Conservation (phyloP, 345 rosid genomes). For the Rubroshorea leprosula region DNA sequence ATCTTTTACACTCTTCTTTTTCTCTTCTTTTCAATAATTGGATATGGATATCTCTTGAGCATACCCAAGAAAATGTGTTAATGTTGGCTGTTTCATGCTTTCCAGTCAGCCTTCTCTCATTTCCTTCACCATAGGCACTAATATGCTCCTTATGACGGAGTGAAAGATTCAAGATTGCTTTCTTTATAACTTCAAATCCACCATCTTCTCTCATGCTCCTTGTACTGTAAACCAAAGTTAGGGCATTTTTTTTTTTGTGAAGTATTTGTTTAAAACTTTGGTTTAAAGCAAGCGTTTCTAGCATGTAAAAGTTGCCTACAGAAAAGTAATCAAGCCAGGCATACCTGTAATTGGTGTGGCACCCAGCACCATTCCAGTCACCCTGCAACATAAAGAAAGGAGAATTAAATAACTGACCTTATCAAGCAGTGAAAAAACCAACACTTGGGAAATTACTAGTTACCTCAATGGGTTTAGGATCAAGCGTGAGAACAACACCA, state of each 20-base stretch:
- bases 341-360: slow-evolving; percentile 91
- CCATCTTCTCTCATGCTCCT: slow-evolving; percentile 96
- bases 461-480: slow-evolving; percentile 94
- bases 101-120: slow-evolving; percentile 94
- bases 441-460: neutral
- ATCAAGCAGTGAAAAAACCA: neutral
- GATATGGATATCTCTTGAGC: slow-evolving; percentile 9
- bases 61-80: slow-evolving; percentile 89
- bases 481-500: slow-evolving; percentile 86
- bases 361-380: slow-evolving; percentile 99
- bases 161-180: slow-evolving; percentile 84
- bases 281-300: neutral
- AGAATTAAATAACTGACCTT: neutral
- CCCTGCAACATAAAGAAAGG: slow-evolving; percentile 39
- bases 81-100: slow-evolving; percentile 97
- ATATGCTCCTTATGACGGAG: slow-evolving; percentile 89
- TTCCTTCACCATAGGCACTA: slow-evolving; percentile 96
- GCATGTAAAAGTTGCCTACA: neutral
- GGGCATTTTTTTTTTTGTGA: neutral
- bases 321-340: neutral
- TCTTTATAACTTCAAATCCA: slow-evolving; percentile 81
- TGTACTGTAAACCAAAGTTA: slow-evolving; percentile 41
- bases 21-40: neutral
- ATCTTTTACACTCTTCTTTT: neutral
- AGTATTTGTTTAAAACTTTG: neutral